Conservation (phyloP, 768 basidiomycete species). For the Naganishia antarctica region DNA sequence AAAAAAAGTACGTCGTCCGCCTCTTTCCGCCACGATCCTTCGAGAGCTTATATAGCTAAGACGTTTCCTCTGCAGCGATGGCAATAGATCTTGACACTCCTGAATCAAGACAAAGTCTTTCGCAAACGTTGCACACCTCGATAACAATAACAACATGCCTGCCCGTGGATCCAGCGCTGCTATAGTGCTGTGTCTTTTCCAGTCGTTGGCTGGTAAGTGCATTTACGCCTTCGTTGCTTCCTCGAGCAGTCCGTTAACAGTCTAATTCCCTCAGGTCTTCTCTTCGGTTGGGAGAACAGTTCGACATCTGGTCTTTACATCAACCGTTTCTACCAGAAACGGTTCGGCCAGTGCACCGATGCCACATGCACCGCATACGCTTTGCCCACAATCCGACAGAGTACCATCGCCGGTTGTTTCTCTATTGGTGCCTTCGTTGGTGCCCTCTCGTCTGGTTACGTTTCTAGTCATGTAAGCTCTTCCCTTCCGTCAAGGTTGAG, state of each 20-base stretch:
- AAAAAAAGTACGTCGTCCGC: not conserved
- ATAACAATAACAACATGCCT: slow-evolving; percentile 22
- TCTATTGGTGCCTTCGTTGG: slow-evolving; percentile 45
- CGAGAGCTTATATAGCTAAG: slow-evolving; percentile 5
- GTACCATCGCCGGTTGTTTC: slow-evolving; percentile 45
- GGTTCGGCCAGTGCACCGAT: slow-evolving; percentile 42
- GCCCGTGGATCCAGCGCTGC: slow-evolving; percentile 39
- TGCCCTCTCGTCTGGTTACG: slow-evolving; percentile 39
- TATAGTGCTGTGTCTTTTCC: slow-evolving; percentile 45
- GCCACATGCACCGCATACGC: slow-evolving; percentile 30
- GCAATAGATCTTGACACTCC: not conserved
- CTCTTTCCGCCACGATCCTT: slow-evolving; percentile 1
- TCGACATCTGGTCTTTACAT: slow-evolving; percentile 46
- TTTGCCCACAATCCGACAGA: slow-evolving; percentile 41
- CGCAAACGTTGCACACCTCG: too few species aligned
- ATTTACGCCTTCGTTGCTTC: not conserved
- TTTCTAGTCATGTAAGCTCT: slow-evolving; percentile 6
- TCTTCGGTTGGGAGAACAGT: slow-evolving; percentile 47
- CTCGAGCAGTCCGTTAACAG: too few species aligned
- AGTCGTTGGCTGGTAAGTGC: slow-evolving; percentile 40
- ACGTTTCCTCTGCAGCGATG: not conserved
- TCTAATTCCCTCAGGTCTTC: slow-evolving; percentile 30
- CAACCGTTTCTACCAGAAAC: slow-evolving; percentile 36
- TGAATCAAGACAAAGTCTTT: not conserved
- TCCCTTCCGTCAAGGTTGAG: too few species aligned